Evolutionary conservation across 2,329 filamentous ascomycete species (phyloP).

Genomic region (Diplocarpon mali): DNA sequence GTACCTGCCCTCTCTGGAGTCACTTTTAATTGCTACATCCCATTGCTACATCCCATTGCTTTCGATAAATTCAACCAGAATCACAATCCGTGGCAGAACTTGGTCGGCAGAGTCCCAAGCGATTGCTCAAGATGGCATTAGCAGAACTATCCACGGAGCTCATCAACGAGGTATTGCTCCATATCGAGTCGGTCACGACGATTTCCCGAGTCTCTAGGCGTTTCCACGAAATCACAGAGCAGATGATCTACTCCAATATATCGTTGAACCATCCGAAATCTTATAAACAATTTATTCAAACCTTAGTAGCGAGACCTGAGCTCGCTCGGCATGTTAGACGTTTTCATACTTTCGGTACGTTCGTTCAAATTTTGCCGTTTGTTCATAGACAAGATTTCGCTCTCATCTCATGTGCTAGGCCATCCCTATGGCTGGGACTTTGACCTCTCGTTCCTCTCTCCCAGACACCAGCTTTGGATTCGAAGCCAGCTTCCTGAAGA

Average conservation of each 20-base stretch:
- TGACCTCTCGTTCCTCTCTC: neutral
- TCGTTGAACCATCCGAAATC: neutral
- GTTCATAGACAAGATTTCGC: neutral
- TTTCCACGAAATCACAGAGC: neutral
- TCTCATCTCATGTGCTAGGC: neutral
- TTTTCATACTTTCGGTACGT: neutral
- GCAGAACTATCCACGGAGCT: neutral
- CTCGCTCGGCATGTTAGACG: neutral
- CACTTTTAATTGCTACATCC: too few relatives aligned
- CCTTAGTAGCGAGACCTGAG: neutral
- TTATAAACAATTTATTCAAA: neutral
- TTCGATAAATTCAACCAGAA: neutral
- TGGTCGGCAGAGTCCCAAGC: neutral
- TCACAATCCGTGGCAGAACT: neutral
- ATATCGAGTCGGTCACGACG: neutral
- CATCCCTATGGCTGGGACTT: slow-evolving; percentile 1
- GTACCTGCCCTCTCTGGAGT: too few relatives aligned
- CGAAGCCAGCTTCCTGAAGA: neutral
- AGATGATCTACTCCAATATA: neutral
- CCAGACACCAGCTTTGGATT: neutral
- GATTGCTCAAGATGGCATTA: neutral
- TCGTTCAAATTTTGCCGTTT: neutral
- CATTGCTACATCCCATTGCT: too few relatives aligned
- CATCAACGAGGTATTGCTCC: neutral
- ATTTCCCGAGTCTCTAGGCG: neutral